Conservation (phyloP, 1,284 basidiomycete species). For the Apiotrichum sp. region DNA sequence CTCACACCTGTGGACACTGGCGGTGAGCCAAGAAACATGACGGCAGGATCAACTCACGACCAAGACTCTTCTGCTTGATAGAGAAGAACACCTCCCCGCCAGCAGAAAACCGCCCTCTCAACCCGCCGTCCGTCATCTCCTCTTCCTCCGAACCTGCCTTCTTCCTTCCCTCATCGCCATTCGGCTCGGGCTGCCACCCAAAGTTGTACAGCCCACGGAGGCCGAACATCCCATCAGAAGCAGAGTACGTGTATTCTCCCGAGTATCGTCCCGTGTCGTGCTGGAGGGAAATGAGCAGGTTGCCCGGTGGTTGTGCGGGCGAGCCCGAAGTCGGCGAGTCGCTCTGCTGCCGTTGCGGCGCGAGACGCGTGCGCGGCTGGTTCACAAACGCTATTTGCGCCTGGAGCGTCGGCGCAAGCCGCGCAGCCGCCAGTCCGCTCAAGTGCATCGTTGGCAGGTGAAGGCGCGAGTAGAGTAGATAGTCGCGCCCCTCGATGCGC, state of each 20-base stretch:
- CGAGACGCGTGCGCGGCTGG: constrained; percentile 25
- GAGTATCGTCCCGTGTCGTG: constrained; percentile 90
- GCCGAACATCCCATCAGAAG: constrained; percentile 89
- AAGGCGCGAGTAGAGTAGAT: constrained; percentile 80
- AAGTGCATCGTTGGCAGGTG: constrained; percentile 83
- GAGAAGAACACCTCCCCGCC: constrained; percentile 94
- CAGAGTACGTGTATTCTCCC: constrained; percentile 90
- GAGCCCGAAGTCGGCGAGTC: constrained; percentile 6
- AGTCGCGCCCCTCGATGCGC: constrained; percentile 60
- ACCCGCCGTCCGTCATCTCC: constrained; percentile 78
- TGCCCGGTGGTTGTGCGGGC: constrained; percentile 51
- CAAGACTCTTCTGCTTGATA: constrained; percentile 84
- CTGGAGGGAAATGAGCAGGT: constrained; percentile 80
- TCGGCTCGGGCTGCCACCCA: constrained; percentile 49
- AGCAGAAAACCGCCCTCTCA: constrained; percentile 80
- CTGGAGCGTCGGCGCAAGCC: constrained; percentile 54
- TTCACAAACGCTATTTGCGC: constrained; percentile 43
- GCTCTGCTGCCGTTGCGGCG: constrained; percentile 50
- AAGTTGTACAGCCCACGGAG: constrained; percentile 88
- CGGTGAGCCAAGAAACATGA: background rate
- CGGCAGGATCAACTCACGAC: constrained; percentile 56
- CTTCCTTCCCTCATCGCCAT: constrained; percentile 41
- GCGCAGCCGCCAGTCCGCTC: constrained; percentile 80
- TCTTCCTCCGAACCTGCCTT: constrained; percentile 64
- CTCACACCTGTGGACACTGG: constrained; percentile 86